These are phyloP conservation scores for Colletotrichum sojae DNA, from an alignment of 2,329 filamentous ascomycete genomes.

Conservation along the genomic window DNA sequence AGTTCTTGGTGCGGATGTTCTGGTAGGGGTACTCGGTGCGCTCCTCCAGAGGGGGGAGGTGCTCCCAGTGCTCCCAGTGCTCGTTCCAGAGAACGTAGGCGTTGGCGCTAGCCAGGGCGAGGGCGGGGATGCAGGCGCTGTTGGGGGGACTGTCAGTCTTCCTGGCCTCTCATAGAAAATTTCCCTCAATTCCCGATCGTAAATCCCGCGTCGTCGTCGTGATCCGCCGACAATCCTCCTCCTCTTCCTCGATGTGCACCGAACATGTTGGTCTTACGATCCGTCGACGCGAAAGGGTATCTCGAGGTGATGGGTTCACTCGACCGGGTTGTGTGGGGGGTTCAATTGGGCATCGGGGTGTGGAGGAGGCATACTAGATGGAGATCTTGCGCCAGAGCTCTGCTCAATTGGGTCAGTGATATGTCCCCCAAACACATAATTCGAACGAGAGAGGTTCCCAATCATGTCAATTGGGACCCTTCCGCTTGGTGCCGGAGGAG, in stretches of 20 bases:
- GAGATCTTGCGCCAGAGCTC: constrained; percentile 97
- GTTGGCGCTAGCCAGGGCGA: constrained; percentile 82
- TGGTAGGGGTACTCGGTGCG: constrained; percentile 95
- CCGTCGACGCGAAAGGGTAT: background rate
- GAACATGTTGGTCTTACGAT: background rate
- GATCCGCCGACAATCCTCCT: background rate
- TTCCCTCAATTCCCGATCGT: background rate
- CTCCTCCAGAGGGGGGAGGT: constrained; percentile 90
- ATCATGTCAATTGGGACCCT: constrained; percentile 9
- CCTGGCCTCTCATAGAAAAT: background rate
- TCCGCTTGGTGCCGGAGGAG: background rate
- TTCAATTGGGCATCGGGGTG: background rate
- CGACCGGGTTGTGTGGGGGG: constrained; percentile 27
- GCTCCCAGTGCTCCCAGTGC: constrained; percentile 96
- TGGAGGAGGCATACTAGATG: constrained; percentile 81
- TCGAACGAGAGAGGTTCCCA: background rate
- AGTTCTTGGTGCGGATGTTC: constrained; percentile 98
- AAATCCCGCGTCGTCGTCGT: constrained; percentile 16
- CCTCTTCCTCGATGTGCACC: background rate
- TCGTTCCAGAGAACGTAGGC: constrained; percentile 93
- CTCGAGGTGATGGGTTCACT: constrained; percentile 45
- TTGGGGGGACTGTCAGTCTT: constrained; percentile 30
- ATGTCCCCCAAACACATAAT: background rate
- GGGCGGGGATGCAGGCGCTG: constrained; percentile 81
- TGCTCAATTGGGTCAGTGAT: constrained; percentile 55